Evolutionary conservation across 2,329 filamentous ascomycete genomes (phyloP).

Genomic region (Sporothrix brunneoviolacea): DNA sequence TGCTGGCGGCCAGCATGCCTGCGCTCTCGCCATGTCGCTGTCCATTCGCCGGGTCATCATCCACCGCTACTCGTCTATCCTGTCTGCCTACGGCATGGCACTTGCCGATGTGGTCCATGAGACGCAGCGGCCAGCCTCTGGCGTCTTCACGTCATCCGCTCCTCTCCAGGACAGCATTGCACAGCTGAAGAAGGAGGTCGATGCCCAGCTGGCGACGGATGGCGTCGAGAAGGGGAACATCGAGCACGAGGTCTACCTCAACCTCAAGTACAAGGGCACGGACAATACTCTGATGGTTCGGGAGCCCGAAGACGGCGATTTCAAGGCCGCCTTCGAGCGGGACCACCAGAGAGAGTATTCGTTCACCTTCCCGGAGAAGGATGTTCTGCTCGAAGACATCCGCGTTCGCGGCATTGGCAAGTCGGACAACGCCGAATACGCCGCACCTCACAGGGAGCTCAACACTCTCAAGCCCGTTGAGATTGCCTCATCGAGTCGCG

Average conservation of each 20-base stretch:
- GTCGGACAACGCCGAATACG: conserved; percentile 26
- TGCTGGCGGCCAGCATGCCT: conserved; percentile 83
- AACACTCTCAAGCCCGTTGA: conserved; percentile 23
- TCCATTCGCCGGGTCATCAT: conserved; percentile 79
- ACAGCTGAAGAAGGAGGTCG: conserved; percentile 23
- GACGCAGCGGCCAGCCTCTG: conserved; percentile 65
- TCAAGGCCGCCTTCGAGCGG: conserved; percentile 73
- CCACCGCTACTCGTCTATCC: conserved; percentile 78
- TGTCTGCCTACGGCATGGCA: conserved; percentile 89
- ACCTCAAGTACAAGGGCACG: conserved; percentile 85
- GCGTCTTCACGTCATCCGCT: conserved; percentile 48
- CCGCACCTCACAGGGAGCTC: conserved; percentile 45
- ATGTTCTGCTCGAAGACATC: conserved; percentile 86
- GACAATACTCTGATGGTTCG: conserved; percentile 84
- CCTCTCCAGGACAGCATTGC: background rate
- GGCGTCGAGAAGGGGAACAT: conserved; percentile 54
- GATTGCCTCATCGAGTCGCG: conserved; percentile 31
- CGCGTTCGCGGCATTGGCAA: conserved; percentile 79
- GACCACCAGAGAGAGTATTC: conserved; percentile 91
- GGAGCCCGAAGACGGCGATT: conserved; percentile 57
- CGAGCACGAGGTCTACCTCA: conserved; percentile 55
- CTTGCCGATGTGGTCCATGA: conserved; percentile 89
- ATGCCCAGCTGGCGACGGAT: conserved; percentile 60
- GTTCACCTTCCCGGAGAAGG: conserved; percentile 70
- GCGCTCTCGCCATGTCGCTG: conserved; percentile 76